These are phyloP conservation scores for Lolium perenne DNA, from an alignment of 176 grass and related monocot species.

Conservation along the genomic window DNA sequence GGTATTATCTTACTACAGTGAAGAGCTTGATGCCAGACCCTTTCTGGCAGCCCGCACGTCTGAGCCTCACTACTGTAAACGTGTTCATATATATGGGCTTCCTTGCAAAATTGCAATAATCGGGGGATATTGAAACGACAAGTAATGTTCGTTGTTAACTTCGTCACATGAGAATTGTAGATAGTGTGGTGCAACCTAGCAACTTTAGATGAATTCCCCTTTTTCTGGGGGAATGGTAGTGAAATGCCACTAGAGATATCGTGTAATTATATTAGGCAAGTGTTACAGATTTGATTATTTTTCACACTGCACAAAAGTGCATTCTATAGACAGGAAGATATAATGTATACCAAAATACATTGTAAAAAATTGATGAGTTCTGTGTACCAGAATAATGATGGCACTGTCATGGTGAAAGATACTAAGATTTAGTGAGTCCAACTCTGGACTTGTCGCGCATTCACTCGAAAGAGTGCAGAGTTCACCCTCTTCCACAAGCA, in stretches of 20 bases:
- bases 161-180: conserved; percentile 50
- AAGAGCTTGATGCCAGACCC: conserved; percentile 18
- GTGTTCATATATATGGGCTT: conserved; percentile 17
- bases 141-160: conserved; percentile 25
- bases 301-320: too few species aligned
- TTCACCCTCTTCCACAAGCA: too few species aligned
- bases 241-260: neutral
- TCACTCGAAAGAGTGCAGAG: too few species aligned
- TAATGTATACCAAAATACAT: too few species aligned
- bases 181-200: conserved; percentile 37
- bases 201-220: neutral
- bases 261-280: neutral
- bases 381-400: too few species aligned
- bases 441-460: too few species aligned
- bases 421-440: too few species aligned
- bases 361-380: too few species aligned
- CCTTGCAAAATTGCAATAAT: neutral
- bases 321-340: too few species aligned
- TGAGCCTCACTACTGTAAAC: neutral
- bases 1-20: conserved; percentile 1
- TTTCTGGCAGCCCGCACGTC: conserved; percentile 7
- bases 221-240: neutral
- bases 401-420: too few species aligned
- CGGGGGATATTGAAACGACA: neutral
- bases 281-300: too few species aligned